Evolutionary conservation across 2,329 filamentous ascomycete species (phyloP).

Genomic region (Apiospora aurea): DNA sequence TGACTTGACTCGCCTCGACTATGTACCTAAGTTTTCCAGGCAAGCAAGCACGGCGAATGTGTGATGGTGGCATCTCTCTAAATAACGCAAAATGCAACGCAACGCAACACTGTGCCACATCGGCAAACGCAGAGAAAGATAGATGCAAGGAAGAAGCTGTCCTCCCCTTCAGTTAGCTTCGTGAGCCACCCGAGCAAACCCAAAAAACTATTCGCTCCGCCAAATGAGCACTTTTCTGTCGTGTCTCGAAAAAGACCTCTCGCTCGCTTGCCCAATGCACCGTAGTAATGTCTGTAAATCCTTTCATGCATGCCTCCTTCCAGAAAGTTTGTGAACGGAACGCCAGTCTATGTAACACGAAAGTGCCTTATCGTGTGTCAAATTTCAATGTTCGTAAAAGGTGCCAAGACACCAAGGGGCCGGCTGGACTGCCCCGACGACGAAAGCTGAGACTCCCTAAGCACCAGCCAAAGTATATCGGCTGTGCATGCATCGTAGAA

Average conservation of each 20-base stretch:
- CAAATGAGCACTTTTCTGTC: not conserved
- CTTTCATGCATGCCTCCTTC: constrained; percentile 11
- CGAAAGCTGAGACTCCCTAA: not conserved
- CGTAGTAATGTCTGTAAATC: constrained; percentile 10
- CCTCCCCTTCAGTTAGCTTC: not conserved
- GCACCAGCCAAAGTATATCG: not conserved
- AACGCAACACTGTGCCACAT: not conserved
- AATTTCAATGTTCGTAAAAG: constrained; percentile 16
- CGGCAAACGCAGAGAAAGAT: not conserved
- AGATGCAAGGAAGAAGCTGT: not conserved
- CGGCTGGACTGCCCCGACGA: not conserved
- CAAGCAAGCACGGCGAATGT: not conserved
- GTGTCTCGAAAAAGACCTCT: constrained; percentile 9
- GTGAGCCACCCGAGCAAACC: not conserved
- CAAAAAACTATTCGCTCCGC: not conserved
- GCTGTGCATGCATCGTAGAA: not conserved
- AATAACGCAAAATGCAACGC: not conserved
- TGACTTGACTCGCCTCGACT: not conserved
- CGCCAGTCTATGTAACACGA: constrained; percentile 3
- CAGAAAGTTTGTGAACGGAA: not conserved
- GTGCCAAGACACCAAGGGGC: not conserved
- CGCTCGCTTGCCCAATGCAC: constrained; percentile 21
- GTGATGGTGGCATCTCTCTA: not conserved
- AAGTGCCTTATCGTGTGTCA: constrained; percentile 15
- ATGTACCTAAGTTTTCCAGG: not conserved